Percentiles rank a stretch among this genome's conserved stretches.
Conservation (phyloP, 2,329 filamentous ascomycete genomes). For the Fusarium nelsonii region DNA sequence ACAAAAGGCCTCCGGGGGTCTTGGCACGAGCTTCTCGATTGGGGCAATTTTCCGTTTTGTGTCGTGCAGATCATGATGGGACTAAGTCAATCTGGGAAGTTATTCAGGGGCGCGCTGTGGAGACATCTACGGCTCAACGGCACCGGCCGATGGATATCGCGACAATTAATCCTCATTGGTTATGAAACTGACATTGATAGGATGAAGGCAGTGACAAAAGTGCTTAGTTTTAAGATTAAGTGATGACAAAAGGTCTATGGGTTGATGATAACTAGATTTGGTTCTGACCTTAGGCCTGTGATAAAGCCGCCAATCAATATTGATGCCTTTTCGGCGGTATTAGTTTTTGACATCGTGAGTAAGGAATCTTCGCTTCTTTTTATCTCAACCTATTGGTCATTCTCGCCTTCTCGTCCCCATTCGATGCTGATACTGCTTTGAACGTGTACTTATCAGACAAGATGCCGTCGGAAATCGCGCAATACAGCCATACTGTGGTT, state of each 20-base stretch:
- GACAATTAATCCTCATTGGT: neutral
- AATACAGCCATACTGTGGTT: too few relatives aligned
- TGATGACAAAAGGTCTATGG: neutral
- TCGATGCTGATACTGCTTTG: too few relatives aligned
- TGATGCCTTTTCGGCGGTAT: too few relatives aligned
- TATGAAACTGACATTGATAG: neutral
- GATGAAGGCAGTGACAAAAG: conserved; percentile 4
- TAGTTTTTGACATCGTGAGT: too few relatives aligned
- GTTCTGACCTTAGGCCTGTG: neutral
- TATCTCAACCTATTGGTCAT: too few relatives aligned
- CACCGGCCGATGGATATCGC: conserved; percentile 13
- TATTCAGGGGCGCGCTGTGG: conserved; percentile 18
- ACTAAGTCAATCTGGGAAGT: conserved; percentile 12
- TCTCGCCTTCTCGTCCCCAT: too few relatives aligned
- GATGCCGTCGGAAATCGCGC: too few relatives aligned
- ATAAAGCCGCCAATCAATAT: neutral
- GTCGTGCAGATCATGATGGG: conserved; percentile 19
- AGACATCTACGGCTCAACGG: conserved; percentile 15
- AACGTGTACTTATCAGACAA: too few relatives aligned
- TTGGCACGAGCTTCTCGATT: conserved; percentile 31
- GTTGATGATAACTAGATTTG: neutral
- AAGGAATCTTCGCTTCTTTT: too few relatives aligned
- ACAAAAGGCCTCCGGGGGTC: conserved; percentile 23
- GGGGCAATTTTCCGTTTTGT: conserved; percentile 14
- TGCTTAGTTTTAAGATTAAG: conserved; percentile 12